Evolutionary conservation across 2,329 filamentous ascomycete species (phyloP).

Genomic region (Trichoderma asperellum): DNA sequence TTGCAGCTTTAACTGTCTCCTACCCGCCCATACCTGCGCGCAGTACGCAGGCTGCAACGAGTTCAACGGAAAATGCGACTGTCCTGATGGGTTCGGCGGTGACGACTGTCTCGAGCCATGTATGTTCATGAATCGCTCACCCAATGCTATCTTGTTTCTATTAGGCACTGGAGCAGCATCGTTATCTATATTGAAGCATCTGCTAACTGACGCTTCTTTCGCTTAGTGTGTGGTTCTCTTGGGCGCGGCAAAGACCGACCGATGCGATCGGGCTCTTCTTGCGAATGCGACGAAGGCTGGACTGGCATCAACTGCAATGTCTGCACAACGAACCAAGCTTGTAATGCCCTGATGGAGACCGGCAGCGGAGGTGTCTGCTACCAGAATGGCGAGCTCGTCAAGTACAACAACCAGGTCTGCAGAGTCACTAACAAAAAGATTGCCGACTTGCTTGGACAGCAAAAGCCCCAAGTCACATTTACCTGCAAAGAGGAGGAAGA

Average conservation of each 20-base stretch:
- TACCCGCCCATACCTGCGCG: conserved; percentile 87
- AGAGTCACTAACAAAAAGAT: conserved; percentile 97
- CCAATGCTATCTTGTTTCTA: background rate
- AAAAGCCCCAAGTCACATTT: conserved; percentile 92
- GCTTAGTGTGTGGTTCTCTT: conserved; percentile 81
- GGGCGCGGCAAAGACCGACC: conserved; percentile 78
- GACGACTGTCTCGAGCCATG: conserved; percentile 88
- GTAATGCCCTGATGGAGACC: conserved; percentile 84
- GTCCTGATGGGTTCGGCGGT: conserved; percentile 89
- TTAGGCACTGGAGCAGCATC: background rate
- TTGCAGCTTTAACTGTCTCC: conserved; percentile 91
- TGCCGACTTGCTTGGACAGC: conserved; percentile 77
- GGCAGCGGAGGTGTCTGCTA: conserved; percentile 87
- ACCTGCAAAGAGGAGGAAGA: conserved; percentile 76
- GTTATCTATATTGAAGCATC: background rate
- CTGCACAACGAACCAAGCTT: conserved; percentile 81
- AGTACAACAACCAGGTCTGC: conserved; percentile 97
- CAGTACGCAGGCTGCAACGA: conserved; percentile 90
- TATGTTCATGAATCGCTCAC: conserved; percentile 47
- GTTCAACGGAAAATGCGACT: conserved; percentile 89
- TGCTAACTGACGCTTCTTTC: background rate
- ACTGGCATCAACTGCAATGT: conserved; percentile 97
- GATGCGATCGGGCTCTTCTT: conserved; percentile 70
- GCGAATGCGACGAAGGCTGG: conserved; percentile 92
- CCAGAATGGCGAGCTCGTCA: conserved; percentile 84